A percentile compares a stretch with the other conserved stretches of the same genome.
Evolutionary conservation across 805 yeast species (phyloP).

Genomic region (Zygoascus flipseniorum): DNA sequence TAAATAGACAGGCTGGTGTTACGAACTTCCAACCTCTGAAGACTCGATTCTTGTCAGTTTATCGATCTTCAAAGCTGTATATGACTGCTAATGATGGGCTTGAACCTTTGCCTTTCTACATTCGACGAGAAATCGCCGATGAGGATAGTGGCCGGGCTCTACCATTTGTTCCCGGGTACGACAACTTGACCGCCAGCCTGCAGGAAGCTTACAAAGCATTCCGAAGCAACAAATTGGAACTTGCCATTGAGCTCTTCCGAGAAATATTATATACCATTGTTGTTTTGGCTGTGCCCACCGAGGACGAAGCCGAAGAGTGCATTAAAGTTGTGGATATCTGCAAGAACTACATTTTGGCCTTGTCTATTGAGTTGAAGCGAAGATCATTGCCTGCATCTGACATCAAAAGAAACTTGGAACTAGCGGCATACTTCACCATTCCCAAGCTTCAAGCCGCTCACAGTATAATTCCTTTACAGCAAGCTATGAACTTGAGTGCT

Average conservation of each 20-base stretch:
- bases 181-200: constrained; percentile 49
- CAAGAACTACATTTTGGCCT: constrained; percentile 85
- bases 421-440: constrained; percentile 92
- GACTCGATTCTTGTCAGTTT: constrained; percentile 73
- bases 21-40: constrained; percentile 83
- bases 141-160: constrained; percentile 30
- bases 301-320: constrained; percentile 72
- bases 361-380: constrained; percentile 84
- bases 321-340: constrained; percentile 62
- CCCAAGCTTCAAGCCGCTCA: constrained; percentile 77
- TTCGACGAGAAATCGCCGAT: constrained; percentile 56
- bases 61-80: constrained; percentile 67
- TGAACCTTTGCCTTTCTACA: constrained; percentile 58
- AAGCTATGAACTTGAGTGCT: constrained; percentile 90
- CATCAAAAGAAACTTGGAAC: constrained; percentile 78
- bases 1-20: constrained; percentile 83
- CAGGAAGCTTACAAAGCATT: constrained; percentile 74
- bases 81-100: constrained; percentile 67
- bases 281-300: constrained; percentile 59
- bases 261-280: constrained; percentile 67
- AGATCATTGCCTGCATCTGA: constrained; percentile 60
- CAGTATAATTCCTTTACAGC: constrained; percentile 79
- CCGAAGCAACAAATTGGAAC: constrained; percentile 73
- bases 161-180: constrained; percentile 73
- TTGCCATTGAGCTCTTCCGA: constrained; percentile 75